Base-by-base conservation (phyloP, 441 rosid species). In the Isatis lusitanica region DNA sequence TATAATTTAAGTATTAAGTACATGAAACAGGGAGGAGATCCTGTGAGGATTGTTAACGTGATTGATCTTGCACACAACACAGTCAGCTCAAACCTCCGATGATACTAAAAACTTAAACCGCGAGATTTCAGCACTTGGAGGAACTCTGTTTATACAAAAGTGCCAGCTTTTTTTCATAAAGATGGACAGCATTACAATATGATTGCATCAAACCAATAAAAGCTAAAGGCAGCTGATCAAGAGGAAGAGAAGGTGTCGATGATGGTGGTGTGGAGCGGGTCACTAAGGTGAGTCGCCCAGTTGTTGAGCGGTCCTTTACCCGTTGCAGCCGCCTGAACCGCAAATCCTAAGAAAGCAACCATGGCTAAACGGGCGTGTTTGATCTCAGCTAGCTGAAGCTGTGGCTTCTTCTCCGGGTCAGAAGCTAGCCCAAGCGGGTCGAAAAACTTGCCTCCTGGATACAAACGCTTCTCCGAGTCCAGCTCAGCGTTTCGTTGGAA, bases 321-420 rank as follows among this genome's bases (percentile, higher is more conserved):
- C 2, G 97, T 90, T 0, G 87, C 92, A 7, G 97, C 98, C 0
- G 97, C 98, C 70, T 94, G 96, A 59, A 94, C 97, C 0, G 91
- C 97, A 3, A 91, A 94, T 21, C 97, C 96, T 1, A 94, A 80
- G 90, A 90, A 90, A 0, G 70, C 98, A 56, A 94, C 90, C 98
- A 94, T 90, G 76, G 98, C 98, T 17, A 91, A 87, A n/a, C 97
- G 93, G 51, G 97, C 98, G 60, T 94, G 98, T 87, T 94, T 94
- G 77, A 91, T 94, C 88, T 94, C 97, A 6, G 95, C 98, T 85
- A 94, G 62, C 78, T 91, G 97, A 78, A 94, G 96, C 59, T 74
- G 86, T 2, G 85, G 92, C 64, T 79, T 88, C 90, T 90, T 94
- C 79, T 91, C 97, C 0, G 97, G 97, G 80, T 94, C 98, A 3